Evolutionary conservation across 2,329 filamentous ascomycete species (phyloP).

Genomic region (Neonectria ditissima): DNA sequence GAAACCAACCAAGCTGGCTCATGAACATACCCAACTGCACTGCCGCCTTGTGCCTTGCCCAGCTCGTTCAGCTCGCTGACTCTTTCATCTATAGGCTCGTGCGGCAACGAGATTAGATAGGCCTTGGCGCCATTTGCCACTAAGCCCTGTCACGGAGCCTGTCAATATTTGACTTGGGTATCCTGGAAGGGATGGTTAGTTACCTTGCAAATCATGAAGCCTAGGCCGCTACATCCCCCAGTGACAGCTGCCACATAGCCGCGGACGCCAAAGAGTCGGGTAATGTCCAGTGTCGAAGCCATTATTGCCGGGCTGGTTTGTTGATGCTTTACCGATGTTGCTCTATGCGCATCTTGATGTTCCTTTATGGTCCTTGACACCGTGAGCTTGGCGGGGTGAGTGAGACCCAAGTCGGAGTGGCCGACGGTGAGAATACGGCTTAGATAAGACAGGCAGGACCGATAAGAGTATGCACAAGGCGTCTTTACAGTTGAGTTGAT

Average conservation of each 20-base stretch:
- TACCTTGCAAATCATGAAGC: conserved; percentile 60
- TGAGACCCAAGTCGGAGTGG: not conserved
- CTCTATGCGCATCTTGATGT: not conserved
- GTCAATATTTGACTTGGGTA: not conserved
- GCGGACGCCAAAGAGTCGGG: conserved; percentile 43
- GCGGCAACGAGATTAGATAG: conserved; percentile 56
- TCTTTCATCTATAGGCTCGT: conserved; percentile 54
- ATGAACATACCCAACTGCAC: conserved; percentile 51
- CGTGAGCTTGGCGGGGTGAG: not conserved
- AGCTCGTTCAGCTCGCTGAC: conserved; percentile 54
- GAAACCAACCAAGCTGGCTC: not conserved
- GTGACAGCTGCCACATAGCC: conserved; percentile 51
- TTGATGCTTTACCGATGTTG: not conserved
- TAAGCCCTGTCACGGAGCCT: conserved; percentile 49
- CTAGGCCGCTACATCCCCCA: conserved; percentile 57
- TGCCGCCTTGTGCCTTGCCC: conserved; percentile 51
- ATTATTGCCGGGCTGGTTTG: not conserved
- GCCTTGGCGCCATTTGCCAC: conserved; percentile 60
- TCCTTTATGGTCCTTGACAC: not conserved
- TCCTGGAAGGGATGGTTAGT: not conserved
- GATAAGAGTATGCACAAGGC: not conserved
- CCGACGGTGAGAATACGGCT: not conserved
- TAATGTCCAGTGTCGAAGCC: conserved; percentile 30
- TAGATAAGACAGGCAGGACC: not conserved
- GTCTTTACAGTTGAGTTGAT: not conserved